These are phyloP conservation scores for Fragilariopsis cylindrus DNA, from an alignment of 108 stramenopile species.

Conservation along the genomic window DNA sequence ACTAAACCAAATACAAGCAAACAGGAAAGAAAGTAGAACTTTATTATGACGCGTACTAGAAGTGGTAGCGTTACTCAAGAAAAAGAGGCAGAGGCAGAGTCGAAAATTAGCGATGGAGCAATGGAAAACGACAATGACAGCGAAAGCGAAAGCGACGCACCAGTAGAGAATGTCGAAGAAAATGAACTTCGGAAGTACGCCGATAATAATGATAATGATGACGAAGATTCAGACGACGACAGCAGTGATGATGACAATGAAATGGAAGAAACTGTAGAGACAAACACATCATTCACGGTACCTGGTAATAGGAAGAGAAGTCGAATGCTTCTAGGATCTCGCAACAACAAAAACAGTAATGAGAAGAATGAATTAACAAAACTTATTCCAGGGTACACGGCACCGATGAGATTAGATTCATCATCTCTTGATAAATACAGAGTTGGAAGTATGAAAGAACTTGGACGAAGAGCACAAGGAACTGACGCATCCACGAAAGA, in stretches of 20 bases:
- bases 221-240: constrained; percentile 9
- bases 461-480: constrained; percentile 45
- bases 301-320: background rate
- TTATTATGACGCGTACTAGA: background rate
- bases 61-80: background rate
- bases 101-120: background rate
- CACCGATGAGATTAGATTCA: constrained; percentile 63
- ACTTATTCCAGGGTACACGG: constrained; percentile 81
- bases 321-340: background rate
- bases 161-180: background rate
- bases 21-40: background rate
- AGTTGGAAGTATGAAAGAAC: constrained; percentile 37
- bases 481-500: constrained; percentile 40
- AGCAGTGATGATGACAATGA: background rate
- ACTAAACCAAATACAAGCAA: background rate
- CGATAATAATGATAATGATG: background rate
- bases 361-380: constrained; percentile 61
- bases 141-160: constrained; percentile 22
- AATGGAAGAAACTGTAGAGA: background rate
- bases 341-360: constrained; percentile 2
- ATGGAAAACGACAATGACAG: constrained; percentile 17
- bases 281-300: background rate
- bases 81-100: background rate
- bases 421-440: constrained; percentile 41
- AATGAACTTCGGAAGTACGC: background rate